phyloP scores from a whole-genome alignment of 148 eudicot genomes.

The Amaranthus palmeri region DNA sequence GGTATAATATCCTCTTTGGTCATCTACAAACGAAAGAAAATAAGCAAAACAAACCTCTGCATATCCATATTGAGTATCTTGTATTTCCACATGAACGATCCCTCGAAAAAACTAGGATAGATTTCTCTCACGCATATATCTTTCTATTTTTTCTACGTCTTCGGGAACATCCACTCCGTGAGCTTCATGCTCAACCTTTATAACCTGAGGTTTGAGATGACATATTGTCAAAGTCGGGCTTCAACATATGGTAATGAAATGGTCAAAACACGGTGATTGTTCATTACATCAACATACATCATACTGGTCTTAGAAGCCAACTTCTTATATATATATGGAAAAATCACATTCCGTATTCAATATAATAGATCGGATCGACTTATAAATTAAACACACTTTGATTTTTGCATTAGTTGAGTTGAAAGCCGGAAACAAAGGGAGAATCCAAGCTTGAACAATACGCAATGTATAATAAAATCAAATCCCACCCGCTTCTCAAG shows the following conservation, averaged over 20 bases:
- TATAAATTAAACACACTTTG: neutral
- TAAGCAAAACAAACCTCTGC: neutral
- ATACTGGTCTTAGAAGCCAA: neutral
- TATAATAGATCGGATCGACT: neutral
- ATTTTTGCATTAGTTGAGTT: neutral
- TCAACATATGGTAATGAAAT: neutral
- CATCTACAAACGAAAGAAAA: neutral
- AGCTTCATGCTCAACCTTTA: slow-evolving; percentile 78
- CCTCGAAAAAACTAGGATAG: slow-evolving; percentile 30
- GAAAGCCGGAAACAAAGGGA: neutral
- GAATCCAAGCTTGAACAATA: neutral
- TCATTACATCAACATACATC: neutral
- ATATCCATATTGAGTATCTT: slow-evolving; percentile 1
- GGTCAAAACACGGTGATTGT: neutral
- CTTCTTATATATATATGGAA: neutral
- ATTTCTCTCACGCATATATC: slow-evolving; percentile 63
- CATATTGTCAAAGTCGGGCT: neutral
- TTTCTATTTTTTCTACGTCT: slow-evolving; percentile 75
- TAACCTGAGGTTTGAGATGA: slow-evolving; percentile 43
- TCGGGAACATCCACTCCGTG: slow-evolving; percentile 82
- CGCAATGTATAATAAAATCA: neutral
- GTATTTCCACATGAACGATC: neutral
- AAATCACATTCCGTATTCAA: neutral
- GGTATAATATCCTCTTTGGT: neutral
- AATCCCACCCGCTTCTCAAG: neutral